Conservation (phyloP, 345 rosid genomes). For the Alliaria petiolata region DNA sequence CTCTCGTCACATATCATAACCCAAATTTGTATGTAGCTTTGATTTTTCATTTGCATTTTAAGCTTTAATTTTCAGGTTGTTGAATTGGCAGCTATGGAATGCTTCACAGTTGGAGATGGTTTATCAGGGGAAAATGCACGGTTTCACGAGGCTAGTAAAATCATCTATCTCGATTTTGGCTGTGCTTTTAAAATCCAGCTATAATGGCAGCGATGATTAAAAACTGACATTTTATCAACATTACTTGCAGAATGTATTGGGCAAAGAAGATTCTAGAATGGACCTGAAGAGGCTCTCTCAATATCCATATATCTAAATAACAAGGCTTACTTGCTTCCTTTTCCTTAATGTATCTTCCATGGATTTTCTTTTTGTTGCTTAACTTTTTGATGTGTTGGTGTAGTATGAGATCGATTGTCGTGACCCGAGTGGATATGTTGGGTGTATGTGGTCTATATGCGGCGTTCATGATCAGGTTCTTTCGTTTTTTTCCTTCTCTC, state of each 20-base stretch:
- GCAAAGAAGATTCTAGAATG: constrained; percentile 98
- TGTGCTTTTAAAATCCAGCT: background rate
- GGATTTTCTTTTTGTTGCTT: background rate
- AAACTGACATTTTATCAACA: background rate
- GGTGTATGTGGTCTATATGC: constrained; percentile 98
- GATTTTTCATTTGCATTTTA: background rate
- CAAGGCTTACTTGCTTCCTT: constrained; percentile 42
- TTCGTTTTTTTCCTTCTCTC: background rate
- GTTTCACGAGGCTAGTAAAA: constrained; percentile 79
- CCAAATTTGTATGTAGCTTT: background rate
- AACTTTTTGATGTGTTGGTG: constrained; percentile 26
- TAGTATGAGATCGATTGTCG: constrained; percentile 94
- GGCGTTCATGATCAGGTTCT: constrained; percentile 93
- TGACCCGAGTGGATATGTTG: constrained; percentile 95
- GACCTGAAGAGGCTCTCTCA: constrained; percentile 90
- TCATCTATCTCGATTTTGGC: background rate
- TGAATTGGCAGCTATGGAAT: constrained; percentile 75
- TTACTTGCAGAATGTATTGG: constrained; percentile 91
- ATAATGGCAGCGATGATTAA: too few species aligned
- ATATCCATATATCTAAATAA: constrained; percentile 65
- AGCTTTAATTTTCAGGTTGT: background rate
- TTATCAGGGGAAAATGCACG: constrained; percentile 91
- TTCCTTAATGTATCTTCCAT: background rate
- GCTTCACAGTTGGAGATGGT: constrained; percentile 97
- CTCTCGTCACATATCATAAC: background rate